Conservation (phyloP, 352 stramenopile genomes). For the Phytophthora meadii region DNA sequence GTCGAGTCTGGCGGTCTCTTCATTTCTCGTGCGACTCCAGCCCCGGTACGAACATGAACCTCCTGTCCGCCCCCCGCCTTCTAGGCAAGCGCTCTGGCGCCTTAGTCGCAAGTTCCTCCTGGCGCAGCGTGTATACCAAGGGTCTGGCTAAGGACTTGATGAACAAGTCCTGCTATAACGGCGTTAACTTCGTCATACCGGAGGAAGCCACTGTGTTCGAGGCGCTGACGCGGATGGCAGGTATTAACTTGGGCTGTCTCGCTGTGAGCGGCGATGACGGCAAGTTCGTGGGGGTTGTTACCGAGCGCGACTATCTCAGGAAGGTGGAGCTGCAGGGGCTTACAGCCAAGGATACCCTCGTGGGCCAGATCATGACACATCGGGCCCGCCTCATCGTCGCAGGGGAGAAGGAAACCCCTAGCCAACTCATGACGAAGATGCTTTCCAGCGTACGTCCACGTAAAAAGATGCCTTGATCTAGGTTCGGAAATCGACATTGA, state of each 20-base stretch:
- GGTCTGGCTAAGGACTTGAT: slow-evolving; percentile 91
- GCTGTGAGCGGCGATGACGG: slow-evolving; percentile 89
- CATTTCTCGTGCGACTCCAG: slow-evolving; percentile 2
- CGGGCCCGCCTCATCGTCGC: slow-evolving; percentile 91
- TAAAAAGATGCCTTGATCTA: not conserved
- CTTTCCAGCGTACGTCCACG: slow-evolving; percentile 79
- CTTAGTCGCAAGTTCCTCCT: slow-evolving; percentile 19
- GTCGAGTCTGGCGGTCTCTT: not conserved
- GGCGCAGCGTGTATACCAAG: slow-evolving; percentile 76
- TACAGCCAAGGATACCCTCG: slow-evolving; percentile 82
- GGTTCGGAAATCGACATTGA: too few relatives aligned
- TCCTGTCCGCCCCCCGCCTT: slow-evolving; percentile 27
- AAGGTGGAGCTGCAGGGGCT: slow-evolving; percentile 95
- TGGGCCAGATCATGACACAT: slow-evolving; percentile 96
- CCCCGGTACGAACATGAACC: slow-evolving; percentile 19
- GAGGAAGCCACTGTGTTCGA: slow-evolving; percentile 95
- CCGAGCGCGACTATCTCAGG: slow-evolving; percentile 95
- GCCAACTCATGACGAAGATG: slow-evolving; percentile 97
- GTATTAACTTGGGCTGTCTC: slow-evolving; percentile 93
- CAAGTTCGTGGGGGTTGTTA: slow-evolving; percentile 93
- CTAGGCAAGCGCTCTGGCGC: slow-evolving; percentile 23
- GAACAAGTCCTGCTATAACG: slow-evolving; percentile 93
- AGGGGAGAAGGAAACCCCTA: slow-evolving; percentile 84
- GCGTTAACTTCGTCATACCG: slow-evolving; percentile 95
- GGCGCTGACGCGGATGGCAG: slow-evolving; percentile 94